Conservation (phyloP, 768 basidiomycete species). For the Rhizopogon sp. region DNA sequence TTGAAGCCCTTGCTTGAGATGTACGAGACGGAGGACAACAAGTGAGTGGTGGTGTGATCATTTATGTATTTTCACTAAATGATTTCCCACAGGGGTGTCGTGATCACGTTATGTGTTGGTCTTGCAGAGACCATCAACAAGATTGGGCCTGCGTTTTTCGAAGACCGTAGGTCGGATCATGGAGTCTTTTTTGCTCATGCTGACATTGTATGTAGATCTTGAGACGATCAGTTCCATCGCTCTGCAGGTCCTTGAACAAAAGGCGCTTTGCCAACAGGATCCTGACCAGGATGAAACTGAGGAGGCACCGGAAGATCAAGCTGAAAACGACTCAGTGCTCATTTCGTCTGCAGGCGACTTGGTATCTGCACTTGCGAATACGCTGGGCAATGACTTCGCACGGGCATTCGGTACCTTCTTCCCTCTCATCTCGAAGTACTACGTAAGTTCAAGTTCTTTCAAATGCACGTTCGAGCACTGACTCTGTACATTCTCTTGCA, state of each 20-base stretch:
- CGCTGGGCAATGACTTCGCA: constrained; percentile 80
- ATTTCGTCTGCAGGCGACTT: constrained; percentile 94
- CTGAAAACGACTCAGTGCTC: constrained; percentile 95
- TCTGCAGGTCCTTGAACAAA: constrained; percentile 84
- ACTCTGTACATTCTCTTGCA: constrained; percentile 22
- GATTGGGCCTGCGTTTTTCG: constrained; percentile 83
- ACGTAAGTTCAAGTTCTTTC: constrained; percentile 46
- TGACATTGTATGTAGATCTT: constrained; percentile 42
- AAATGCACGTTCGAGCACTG: not conserved
- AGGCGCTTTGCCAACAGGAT: constrained; percentile 94
- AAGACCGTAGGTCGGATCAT: constrained; percentile 52
- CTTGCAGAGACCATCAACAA: constrained; percentile 90
- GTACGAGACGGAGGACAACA: constrained; percentile 95
- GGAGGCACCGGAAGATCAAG: constrained; percentile 83
- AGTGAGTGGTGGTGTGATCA: constrained; percentile 54
- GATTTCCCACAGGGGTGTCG: constrained; percentile 61
- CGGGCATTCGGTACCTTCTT: constrained; percentile 83
- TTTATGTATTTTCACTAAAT: constrained; percentile 12
- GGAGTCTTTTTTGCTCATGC: not conserved
- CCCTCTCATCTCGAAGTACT: constrained; percentile 87
- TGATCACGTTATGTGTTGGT: constrained; percentile 79
- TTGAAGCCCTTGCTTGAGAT: constrained; percentile 76
- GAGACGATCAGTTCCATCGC: constrained; percentile 79
- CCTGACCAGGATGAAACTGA: constrained; percentile 88
- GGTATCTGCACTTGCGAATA: constrained; percentile 81